phyloP scores from a whole-genome alignment of 2,329 filamentous ascomycete genomes.

The Neonectria hederae region DNA sequence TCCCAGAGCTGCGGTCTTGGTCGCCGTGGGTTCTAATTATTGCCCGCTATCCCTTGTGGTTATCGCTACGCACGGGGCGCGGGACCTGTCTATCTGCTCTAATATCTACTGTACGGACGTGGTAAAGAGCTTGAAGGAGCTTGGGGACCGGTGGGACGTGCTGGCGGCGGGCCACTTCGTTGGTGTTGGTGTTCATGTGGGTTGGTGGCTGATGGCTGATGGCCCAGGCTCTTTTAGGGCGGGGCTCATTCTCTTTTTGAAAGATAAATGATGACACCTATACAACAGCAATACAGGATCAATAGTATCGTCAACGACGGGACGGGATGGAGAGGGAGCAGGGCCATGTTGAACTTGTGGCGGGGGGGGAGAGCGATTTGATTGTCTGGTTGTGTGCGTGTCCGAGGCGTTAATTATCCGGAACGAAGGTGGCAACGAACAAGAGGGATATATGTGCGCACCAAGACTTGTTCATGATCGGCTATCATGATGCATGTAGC shows the following conservation, averaged over 20 bases:
- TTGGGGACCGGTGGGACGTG: neutral
- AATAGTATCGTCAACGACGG: too few relatives aligned
- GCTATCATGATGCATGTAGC: constrained; percentile 1
- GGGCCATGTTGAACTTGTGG: neutral
- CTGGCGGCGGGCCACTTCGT: constrained; percentile 6
- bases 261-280: constrained; percentile 14
- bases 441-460: neutral
- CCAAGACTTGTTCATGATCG: constrained; percentile 7
- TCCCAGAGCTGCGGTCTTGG: constrained; percentile 21
- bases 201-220: constrained; percentile 5
- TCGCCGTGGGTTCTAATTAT: constrained; percentile 2
- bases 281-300: neutral
- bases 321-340: neutral
- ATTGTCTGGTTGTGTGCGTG: neutral
- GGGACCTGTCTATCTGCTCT: neutral
- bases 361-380: neutral
- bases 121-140: neutral
- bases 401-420: constrained; percentile 9
- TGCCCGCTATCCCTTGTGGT: constrained; percentile 3
- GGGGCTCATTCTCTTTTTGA: neutral
- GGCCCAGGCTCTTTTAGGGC: neutral
- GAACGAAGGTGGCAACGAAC: constrained; percentile 9
- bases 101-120: too few relatives aligned
- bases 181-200: neutral
- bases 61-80: constrained; percentile 12